Evolutionary conservation across 345 rosid species (phyloP), one percentile per base, ranked within the genome.

Genomic region (Anastatica hierochuntica): DNA sequence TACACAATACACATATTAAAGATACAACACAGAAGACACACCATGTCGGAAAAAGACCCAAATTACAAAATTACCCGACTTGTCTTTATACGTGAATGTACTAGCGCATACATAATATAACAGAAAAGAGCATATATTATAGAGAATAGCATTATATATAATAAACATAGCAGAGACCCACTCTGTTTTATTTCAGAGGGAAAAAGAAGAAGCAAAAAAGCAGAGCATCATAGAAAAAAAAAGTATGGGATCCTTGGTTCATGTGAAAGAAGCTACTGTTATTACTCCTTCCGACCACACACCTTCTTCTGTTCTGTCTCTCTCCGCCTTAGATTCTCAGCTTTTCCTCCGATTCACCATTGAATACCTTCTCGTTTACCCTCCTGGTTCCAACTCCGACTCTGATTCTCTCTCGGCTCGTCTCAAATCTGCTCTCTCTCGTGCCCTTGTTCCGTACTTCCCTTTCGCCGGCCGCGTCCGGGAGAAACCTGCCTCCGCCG

Each of bases 241-340:
- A 35, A 70, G 12, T 17, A 76, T 80, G 90, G 80, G 80, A 34
- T 66, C 54, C 33, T 40, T 68, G 8, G 72, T 81, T 49, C 74
- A 72, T 27, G 72, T 79, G 50, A 81, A 71, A 56, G 88, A 79
- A 43, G 90, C 71, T 11, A 53, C 56, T 3, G 65, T 85, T 10
- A 62, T 89, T 29, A 57, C 70, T 8, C 97, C 97, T 11, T 44
- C 76, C 13, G 82, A 75, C 37, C 73, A 82, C 43, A 89, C 90
- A n/a, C 94, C 95, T 8, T 31, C 71, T 38, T 44, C 65, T 10
- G 43, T 83, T 47, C 79, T 89, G 14, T 34, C 84, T 44, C 85
- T 89, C 29, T 89, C 95, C 6, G 74, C 88, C 55, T 79, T 89
- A 20, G 97, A 89, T 65, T 83, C 97, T 27, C 97, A 89, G 69